These are phyloP conservation scores for Aspergillus panamensis DNA, from an alignment of 495 filamentous ascomycete species.

Conservation along the genomic window DNA sequence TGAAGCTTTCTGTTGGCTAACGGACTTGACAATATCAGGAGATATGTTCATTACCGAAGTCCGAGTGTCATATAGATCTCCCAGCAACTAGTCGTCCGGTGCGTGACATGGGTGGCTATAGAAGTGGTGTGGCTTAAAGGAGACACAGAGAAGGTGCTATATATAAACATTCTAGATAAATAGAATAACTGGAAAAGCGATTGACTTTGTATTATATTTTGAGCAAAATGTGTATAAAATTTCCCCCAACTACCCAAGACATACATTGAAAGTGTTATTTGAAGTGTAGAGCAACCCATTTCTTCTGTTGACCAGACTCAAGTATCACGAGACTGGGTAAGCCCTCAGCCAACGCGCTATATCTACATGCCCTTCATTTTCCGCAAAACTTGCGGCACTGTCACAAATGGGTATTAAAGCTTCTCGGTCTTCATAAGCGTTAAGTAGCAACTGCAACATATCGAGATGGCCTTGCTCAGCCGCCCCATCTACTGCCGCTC, in stretches of 20 bases:
- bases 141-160: no score
- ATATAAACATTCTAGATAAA: no score
- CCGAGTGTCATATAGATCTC: no score
- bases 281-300: neutral
- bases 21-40: no score
- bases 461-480: neutral
- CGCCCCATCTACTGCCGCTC: neutral
- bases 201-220: no score
- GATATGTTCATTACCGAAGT: no score
- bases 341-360: neutral
- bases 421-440: neutral
- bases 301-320: neutral
- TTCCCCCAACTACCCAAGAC: neutral
- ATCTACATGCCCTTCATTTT: neutral
- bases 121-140: no score
- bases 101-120: no score
- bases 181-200: no score
- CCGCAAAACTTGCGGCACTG: neutral
- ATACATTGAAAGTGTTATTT: neutral
- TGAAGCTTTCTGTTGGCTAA: no score
- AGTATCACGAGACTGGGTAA: neutral
- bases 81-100: no score
- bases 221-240: no score
- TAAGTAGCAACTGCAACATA: neutral
- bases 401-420: neutral